Conservation (phyloP, 1,284 basidiomycete genomes). For the Melampsora occidentalis region DNA sequence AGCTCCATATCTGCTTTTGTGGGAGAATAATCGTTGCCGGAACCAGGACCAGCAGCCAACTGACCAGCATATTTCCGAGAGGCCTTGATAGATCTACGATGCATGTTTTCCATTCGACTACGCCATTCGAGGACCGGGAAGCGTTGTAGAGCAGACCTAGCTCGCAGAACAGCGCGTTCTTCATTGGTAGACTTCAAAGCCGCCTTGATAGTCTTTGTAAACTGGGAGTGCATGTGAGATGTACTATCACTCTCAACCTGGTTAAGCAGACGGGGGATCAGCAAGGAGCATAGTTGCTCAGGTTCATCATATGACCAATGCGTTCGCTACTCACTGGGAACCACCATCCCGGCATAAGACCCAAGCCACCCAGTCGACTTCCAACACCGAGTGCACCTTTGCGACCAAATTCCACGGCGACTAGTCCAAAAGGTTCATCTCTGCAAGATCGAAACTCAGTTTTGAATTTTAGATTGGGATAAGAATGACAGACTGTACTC, state of each 20-base stretch:
- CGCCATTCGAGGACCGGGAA: slow-evolving; percentile 96
- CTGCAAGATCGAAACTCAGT: slow-evolving; percentile 57
- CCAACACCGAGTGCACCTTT: slow-evolving; percentile 93
- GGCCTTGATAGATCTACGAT: slow-evolving; percentile 71
- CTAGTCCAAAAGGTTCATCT: slow-evolving; percentile 89
- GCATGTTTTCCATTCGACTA: slow-evolving; percentile 88
- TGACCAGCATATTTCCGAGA: slow-evolving; percentile 68
- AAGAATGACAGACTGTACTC: background rate
- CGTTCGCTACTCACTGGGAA: slow-evolving; percentile 58
- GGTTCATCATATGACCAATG: background rate
- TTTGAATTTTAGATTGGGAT: background rate
- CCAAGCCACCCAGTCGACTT: slow-evolving; percentile 82
- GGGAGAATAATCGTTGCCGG: slow-evolving; percentile 41
- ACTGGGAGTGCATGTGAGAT: slow-evolving; percentile 87
- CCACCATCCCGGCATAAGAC: slow-evolving; percentile 88
- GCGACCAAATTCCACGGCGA: slow-evolving; percentile 89
- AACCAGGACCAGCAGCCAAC: slow-evolving; percentile 68
- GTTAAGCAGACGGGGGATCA: slow-evolving; percentile 45
- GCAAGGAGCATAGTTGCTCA: no score
- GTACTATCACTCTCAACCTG: slow-evolving; percentile 87
- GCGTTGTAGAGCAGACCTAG: slow-evolving; percentile 84
- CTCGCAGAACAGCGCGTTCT: slow-evolving; percentile 83
- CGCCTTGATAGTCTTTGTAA: slow-evolving; percentile 88
- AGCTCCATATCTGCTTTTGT: background rate
- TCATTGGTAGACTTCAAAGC: slow-evolving; percentile 83